Percentiles rank a stretch among this genome's conserved stretches.
phyloP scores from a whole-genome alignment of 441 rosid species.

The Adansonia gregorii region DNA sequence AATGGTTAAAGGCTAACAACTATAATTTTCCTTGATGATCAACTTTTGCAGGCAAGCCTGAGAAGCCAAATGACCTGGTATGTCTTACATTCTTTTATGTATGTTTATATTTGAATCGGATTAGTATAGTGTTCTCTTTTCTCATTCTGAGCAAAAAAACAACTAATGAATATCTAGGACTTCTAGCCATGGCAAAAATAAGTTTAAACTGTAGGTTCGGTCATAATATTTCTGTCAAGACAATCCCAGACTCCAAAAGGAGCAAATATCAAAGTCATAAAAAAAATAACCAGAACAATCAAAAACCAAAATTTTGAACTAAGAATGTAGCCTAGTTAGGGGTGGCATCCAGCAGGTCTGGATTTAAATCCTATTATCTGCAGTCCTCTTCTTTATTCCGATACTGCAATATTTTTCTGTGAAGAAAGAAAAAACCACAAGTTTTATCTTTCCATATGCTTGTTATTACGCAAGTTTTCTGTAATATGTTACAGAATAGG shows the following conservation, averaged over 20 bases:
- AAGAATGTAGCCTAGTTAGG: too few relatives aligned
- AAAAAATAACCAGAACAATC: not conserved
- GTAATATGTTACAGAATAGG: conserved; percentile 50
- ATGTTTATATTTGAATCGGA: not conserved
- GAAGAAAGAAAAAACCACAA: too few relatives aligned
- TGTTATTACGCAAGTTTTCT: not conserved
- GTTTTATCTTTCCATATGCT: not conserved
- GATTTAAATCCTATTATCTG: too few relatives aligned
- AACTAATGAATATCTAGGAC: not conserved
- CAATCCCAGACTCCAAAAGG: too few relatives aligned
- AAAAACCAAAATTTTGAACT: too few relatives aligned
- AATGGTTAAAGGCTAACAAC: not conserved
- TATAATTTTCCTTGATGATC: not conserved
- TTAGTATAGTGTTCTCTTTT: not conserved
- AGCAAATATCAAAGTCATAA: too few relatives aligned
- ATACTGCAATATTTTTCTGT: too few relatives aligned
- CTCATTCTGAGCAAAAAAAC: not conserved
- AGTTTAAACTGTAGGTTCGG: too few relatives aligned
- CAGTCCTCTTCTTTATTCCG: too few relatives aligned
- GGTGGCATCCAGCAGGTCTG: too few relatives aligned
- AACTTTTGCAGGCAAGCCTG: conserved; percentile 58
- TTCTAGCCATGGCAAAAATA: not conserved
- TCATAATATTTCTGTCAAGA: not conserved
- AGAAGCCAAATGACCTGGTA: conserved; percentile 68
- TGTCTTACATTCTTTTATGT: conserved; percentile 2